Evolutionary conservation across 169 alveolate species (phyloP).

Genomic region (Eimeria maxima): DNA sequence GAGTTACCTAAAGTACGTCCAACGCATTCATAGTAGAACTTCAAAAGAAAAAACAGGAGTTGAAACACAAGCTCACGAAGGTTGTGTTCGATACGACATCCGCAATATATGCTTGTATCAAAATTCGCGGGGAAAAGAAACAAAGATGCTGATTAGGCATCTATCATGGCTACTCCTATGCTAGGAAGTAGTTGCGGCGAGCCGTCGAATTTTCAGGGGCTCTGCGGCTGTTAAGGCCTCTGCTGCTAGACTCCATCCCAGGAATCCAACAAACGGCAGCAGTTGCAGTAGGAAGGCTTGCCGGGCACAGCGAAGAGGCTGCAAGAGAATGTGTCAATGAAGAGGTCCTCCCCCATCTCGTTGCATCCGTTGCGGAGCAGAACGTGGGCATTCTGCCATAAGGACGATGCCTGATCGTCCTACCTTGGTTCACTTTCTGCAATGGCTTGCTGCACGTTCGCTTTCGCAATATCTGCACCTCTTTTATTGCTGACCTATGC

Average conservation of each 20-base stretch:
- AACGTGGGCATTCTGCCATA: conserved; percentile 84
- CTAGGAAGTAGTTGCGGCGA: not conserved
- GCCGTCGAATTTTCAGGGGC: conserved; percentile 88
- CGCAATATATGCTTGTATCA: not conserved
- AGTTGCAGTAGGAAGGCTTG: conserved; percentile 96
- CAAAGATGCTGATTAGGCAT: too few species aligned
- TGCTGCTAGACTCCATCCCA: conserved; percentile 95
- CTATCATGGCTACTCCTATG: not conserved
- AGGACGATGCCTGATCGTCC: not conserved
- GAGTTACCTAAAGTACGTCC: not conserved
- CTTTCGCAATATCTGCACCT: not conserved
- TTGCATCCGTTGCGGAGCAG: conserved; percentile 93
- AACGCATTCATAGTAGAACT: not conserved
- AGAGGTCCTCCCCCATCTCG: conserved; percentile 96
- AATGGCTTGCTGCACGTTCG: not conserved
- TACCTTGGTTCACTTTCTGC: too few species aligned
- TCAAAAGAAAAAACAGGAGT: not conserved
- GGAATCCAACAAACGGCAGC: conserved; percentile 97
- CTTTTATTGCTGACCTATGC: not conserved
- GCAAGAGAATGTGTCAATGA: conserved; percentile 96
- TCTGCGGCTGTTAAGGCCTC: conserved; percentile 94
- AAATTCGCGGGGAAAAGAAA: not conserved
- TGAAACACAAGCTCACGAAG: too few species aligned
- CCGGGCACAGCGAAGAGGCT: conserved; percentile 95
- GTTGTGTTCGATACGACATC: too few species aligned